These are phyloP conservation scores for Tephrocybe sp. DNA, from an alignment of 768 basidiomycete species.

Conservation along the genomic window DNA sequence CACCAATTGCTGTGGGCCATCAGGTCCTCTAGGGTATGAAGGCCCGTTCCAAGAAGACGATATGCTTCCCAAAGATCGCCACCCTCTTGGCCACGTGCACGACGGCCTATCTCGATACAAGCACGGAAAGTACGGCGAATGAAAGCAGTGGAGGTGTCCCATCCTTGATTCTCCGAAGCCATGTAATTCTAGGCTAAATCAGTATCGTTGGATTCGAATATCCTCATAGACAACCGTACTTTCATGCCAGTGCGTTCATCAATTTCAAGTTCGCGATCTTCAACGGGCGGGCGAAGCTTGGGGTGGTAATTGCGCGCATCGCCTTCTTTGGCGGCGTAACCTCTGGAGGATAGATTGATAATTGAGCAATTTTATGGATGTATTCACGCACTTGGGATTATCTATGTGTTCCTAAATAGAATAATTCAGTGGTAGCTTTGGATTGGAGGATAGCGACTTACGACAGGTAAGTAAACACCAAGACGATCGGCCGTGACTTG, in stretches of 20 bases:
- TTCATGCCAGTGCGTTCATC: slow-evolving; percentile 82
- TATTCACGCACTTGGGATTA: slow-evolving; percentile 57
- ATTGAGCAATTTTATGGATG: not conserved
- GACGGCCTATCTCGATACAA: slow-evolving; percentile 70
- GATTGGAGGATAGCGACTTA: slow-evolving; percentile 31
- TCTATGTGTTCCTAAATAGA: slow-evolving; percentile 74
- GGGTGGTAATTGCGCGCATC: slow-evolving; percentile 72
- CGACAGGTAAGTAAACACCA: slow-evolving; percentile 73
- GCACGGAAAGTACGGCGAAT: slow-evolving; percentile 57
- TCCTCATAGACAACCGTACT: slow-evolving; percentile 28
- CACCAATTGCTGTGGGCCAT: slow-evolving; percentile 80
- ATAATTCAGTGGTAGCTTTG: too few relatives aligned
- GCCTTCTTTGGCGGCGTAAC: slow-evolving; percentile 65
- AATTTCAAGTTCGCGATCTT: slow-evolving; percentile 69
- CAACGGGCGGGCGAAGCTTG: slow-evolving; percentile 72
- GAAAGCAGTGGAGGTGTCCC: slow-evolving; percentile 74
- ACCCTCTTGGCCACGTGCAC: slow-evolving; percentile 50
- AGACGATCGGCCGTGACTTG: slow-evolving; percentile 71
- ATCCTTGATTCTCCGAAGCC: slow-evolving; percentile 62
- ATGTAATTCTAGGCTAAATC: slow-evolving; percentile 61
- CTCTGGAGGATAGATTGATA: slow-evolving; percentile 33
- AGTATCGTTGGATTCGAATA: not conserved
- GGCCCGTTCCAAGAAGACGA: slow-evolving; percentile 64
- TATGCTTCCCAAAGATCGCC: slow-evolving; percentile 65
- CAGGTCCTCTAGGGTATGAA: slow-evolving; percentile 73